A percentile compares a stretch with the other conserved stretches of the same genome.
These are phyloP conservation scores for Hyaloscypha bicolor DNA, from an alignment of 495 filamentous ascomycete species.

Conservation along the genomic window DNA sequence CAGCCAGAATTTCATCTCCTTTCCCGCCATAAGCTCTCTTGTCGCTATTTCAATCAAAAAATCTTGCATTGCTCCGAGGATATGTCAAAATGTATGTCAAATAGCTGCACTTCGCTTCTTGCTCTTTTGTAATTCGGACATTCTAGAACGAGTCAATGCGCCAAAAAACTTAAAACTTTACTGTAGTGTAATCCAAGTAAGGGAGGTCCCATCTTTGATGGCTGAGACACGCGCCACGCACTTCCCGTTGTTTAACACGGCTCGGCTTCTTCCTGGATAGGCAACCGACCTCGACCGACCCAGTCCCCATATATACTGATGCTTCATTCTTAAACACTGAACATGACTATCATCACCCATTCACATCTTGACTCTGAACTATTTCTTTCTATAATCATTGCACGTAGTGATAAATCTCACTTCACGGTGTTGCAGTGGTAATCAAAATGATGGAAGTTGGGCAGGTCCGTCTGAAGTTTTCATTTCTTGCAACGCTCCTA, in stretches of 20 bases:
- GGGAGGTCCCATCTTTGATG: neutral
- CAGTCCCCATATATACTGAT: constrained; percentile 1
- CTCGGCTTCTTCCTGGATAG: neutral
- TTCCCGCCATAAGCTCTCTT: too few relatives aligned
- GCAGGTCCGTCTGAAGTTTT: neutral
- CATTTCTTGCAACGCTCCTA: neutral
- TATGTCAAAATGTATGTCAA: too few relatives aligned
- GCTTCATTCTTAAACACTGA: constrained; percentile 5
- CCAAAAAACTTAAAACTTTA: neutral
- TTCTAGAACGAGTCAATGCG: neutral
- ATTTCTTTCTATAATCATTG: neutral
- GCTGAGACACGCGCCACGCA: neutral
- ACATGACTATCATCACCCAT: neutral
- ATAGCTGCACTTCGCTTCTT: too few relatives aligned
- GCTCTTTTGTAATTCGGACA: too few relatives aligned
- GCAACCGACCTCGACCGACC: neutral
- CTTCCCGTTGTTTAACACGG: neutral
- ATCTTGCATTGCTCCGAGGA: too few relatives aligned
- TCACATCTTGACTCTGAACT: neutral
- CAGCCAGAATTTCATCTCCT: too few relatives aligned
- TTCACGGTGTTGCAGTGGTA: neutral
- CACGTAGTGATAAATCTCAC: neutral
- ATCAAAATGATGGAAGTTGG: constrained; percentile 9
- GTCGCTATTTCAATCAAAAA: too few relatives aligned
- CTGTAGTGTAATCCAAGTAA: neutral